phyloP scores from a whole-genome alignment of 148 eudicot species.

The Persicaria maculosa region DNA sequence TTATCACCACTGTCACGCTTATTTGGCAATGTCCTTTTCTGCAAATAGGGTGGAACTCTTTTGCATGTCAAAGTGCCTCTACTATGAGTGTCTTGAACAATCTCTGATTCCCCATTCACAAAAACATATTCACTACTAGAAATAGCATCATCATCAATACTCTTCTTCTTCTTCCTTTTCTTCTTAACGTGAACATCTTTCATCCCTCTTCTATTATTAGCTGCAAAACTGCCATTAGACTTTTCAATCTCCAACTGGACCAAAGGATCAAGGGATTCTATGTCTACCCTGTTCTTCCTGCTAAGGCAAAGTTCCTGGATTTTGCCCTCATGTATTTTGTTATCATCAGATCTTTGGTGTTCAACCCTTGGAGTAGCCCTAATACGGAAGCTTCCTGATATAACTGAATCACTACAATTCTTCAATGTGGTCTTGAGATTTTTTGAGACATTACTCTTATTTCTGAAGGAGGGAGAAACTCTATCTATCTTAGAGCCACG shows the following conservation, averaged over 20 bases:
- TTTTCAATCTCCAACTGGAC: neutral
- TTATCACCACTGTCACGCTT: constrained; percentile 14
- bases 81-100: neutral
- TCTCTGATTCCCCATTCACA: neutral
- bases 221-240: neutral
- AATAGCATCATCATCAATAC: neutral
- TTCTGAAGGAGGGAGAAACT: neutral
- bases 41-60: constrained; percentile 17
- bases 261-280: neutral
- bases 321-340: neutral
- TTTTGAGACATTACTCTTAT: neutral
- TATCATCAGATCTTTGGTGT: neutral
- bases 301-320: neutral
- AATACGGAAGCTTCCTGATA: neutral
- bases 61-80: constrained; percentile 11
- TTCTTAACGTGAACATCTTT: neutral
- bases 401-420: neutral
- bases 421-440: neutral
- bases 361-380: neutral
- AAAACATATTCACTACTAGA: neutral
- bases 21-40: constrained; percentile 7
- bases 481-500: neutral
- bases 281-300: neutral
- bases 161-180: constrained; percentile 3
- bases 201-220: neutral